Evolutionary conservation across 768 basidiomycete genomes (phyloP), one percentile per base, ranked within the genome.

Genomic region (Suillus cothurnatus): DNA sequence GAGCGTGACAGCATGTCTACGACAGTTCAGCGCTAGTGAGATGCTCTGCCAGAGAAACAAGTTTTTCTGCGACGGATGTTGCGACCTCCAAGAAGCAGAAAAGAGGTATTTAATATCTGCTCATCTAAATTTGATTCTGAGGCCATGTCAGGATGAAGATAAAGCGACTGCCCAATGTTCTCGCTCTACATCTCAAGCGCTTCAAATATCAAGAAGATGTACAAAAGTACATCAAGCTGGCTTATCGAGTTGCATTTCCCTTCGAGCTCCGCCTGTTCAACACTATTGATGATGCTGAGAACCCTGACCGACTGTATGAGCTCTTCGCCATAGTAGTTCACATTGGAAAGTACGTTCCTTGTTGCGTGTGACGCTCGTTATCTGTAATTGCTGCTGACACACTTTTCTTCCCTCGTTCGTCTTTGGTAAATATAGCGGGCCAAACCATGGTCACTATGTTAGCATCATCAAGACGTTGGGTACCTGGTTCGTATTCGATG

Each of bases 31-130:
- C 73, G 96, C 95, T 47, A 94, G 92, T 73, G 97, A 99, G 78
- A 99, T 98, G 96, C 86, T 99, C 23, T 96, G 94, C 71, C 94
- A 97, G 77, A 92, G 87, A 77, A 98, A 99, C 83, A 99, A 99
- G 79, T 99, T 98, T 75, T 97, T 94, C 76, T 99, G 97, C 74
- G 97, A 99, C 76, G 88, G 90, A 21, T 99, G 97, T 76, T 96
- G 97, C 72, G 95, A 95, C 64, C 79, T 99, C 32, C 97, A 98
- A 72, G 97, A 99, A 77, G 97, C 97, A 3, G 97, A 99, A 82
- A 97, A 97, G 82, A 85, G 97, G 96, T 93, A 70, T 53, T 49
- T 43, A 45, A 43, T 19, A 50, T 21, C n/a, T 5, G n/a, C 26
- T 1, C 26, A 14, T 23, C 31, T 26, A n/a, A 26, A 39, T 63